phyloP scores from a whole-genome alignment of 192 early-diverging fungal genomes.

The Mortierella claussenii region DNA sequence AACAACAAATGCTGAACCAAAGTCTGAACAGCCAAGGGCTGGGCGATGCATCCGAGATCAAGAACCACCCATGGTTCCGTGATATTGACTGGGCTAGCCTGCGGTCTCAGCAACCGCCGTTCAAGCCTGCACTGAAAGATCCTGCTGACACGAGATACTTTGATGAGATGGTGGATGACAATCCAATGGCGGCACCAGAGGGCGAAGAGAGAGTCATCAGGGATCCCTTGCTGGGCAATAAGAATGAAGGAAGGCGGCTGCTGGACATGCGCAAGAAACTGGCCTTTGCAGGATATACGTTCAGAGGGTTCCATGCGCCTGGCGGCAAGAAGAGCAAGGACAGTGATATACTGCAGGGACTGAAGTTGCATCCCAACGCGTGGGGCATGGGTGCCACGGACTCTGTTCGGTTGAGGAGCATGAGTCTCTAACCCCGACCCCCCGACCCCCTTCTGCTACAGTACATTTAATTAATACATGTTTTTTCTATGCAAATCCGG shows the following conservation, averaged over 20 bases:
- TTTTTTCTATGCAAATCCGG: too few species aligned
- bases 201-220: conserved; percentile 56
- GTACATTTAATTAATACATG: too few species aligned
- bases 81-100: conserved; percentile 79
- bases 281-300: conserved; percentile 71
- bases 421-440: conserved; percentile 51
- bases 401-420: conserved; percentile 48
- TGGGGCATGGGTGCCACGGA: conserved; percentile 51
- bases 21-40: conserved; percentile 44
- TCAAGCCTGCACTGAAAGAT: conserved; percentile 81
- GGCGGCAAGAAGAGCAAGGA: conserved; percentile 53
- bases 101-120: conserved; percentile 71
- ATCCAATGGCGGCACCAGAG: conserved; percentile 56
- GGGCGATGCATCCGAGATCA: conserved; percentile 79
- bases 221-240: conserved; percentile 54
- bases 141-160: conserved; percentile 94
- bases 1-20: conserved; percentile 30
- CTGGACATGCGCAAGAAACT: conserved; percentile 71
- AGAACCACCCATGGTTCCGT: conserved; percentile 79
- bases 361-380: conserved; percentile 36
- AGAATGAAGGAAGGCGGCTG: conserved; percentile 59
- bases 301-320: conserved; percentile 56
- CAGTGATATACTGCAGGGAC: conserved; percentile 33
- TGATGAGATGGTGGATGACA: conserved; percentile 68
- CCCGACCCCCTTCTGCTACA: too few species aligned